A percentile compares a stretch with the other conserved stretches of the same genome.
Evolutionary conservation across 2,329 filamentous ascomycete genomes (phyloP).

Genomic region (Graphilbum ipis-grandicollis): DNA sequence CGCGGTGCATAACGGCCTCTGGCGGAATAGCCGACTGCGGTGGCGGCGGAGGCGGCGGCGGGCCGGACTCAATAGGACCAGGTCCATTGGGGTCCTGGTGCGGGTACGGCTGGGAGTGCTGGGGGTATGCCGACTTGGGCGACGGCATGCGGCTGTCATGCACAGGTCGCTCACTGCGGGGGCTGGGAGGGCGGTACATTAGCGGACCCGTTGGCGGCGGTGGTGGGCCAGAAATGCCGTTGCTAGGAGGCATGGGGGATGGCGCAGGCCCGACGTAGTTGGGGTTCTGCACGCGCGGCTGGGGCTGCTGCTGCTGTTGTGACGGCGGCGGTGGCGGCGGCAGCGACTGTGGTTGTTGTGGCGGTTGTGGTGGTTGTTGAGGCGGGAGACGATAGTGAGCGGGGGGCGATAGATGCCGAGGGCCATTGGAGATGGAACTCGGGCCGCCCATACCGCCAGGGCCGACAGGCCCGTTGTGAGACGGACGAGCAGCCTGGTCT

Average conservation of each 20-base stretch:
- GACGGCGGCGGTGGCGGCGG: conserved; percentile 33
- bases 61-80: conserved; percentile 35
- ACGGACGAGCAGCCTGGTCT: conserved; percentile 37
- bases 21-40: conserved; percentile 36
- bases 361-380: conserved; percentile 29
- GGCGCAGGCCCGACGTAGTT: conserved; percentile 39
- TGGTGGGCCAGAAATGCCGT: conserved; percentile 25
- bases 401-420: conserved; percentile 31
- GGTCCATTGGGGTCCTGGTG: conserved; percentile 57
- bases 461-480: conserved; percentile 10
- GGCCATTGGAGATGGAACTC: conserved; percentile 28
- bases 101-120: conserved; percentile 48
- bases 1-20: conserved; percentile 46
- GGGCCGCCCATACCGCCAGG: conserved; percentile 42
- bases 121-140: conserved; percentile 72
- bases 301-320: conserved; percentile 30
- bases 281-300: conserved; percentile 37
- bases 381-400: conserved; percentile 37
- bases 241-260: conserved; percentile 20
- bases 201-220: conserved; percentile 23
- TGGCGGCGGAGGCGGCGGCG: conserved; percentile 36
- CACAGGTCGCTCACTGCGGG: conserved; percentile 67
- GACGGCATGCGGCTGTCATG: conserved; percentile 79
- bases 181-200: conserved; percentile 63
- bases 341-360: conserved; percentile 33